Base-by-base conservation (phyloP, 2,329 filamentous ascomycete species). In the Calonectria hongkongensis region DNA sequence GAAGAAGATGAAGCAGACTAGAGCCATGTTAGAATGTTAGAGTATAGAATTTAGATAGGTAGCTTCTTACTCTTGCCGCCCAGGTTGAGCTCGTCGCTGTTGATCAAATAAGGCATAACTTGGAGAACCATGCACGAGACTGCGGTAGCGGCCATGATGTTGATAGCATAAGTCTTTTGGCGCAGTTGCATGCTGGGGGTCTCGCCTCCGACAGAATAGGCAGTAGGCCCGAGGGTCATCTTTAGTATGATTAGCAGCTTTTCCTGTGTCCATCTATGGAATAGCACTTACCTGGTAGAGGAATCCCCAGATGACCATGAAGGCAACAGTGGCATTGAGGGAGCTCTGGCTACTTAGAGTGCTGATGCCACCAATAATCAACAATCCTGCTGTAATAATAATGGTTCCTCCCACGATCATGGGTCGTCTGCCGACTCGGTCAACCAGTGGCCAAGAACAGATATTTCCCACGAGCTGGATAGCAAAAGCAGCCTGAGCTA, bases 131-230 rank as follows among this genome's bases (percentile, higher is more conserved):
- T 45, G 69, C 79, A 82, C 4, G 81, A 82, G 8, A 81, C 78
- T 1, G 77, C 79, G 2, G 79, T 83, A 12, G 78, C 75, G 8
- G 67, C 72, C 78, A 82, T 80, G 54, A 83, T 80, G 75, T 82
- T 83, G 77, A 82, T 81, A 9, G 76, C 79, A 70, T 82, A 82
- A 0, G 80, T 82, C 68, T 82, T 83, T 67, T 81, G 81, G 1
- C 80, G 76, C 27, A 82, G 77, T 41, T 75, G 74, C 13, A 79
- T 74, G 47, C 75, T 79, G 7, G 81, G 73, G 21, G 80, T 81
- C 71, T 81, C 80, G 12, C 81, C 80, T 27, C 80, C 77, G 0
- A 83, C 79, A 2, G 76, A 76, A 66, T 81, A 83, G 1, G 78
- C 80, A 12, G 78, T 75, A 5, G 81, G 76, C 0, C 80, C 80